These are phyloP conservation scores for Globisporangium radiosum DNA, from an alignment of 352 stramenopile species.

Conservation along the genomic window DNA sequence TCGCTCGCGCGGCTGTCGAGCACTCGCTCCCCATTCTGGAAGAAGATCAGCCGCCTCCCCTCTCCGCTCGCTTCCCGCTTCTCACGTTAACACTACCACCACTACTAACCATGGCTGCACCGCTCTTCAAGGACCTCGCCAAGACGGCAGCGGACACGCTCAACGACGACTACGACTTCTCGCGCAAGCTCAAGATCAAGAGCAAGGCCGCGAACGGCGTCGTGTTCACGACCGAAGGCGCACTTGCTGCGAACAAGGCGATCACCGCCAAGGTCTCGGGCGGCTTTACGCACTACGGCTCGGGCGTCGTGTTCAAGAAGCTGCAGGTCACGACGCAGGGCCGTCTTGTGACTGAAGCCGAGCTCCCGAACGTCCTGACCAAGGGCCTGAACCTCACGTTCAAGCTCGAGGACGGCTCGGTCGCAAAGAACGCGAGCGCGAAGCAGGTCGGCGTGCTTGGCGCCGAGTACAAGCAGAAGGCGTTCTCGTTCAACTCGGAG, in stretches of 20 bases:
- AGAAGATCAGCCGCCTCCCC: neutral
- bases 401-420: conserved; percentile 79
- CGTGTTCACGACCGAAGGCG: conserved; percentile 81
- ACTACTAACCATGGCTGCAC: conserved; percentile 36
- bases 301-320: conserved; percentile 79
- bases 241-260: conserved; percentile 67
- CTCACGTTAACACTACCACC: neutral
- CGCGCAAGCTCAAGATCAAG: conserved; percentile 89
- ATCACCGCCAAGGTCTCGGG: conserved; percentile 80
- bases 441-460: conserved; percentile 74
- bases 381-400: conserved; percentile 74
- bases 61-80: no score
- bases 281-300: conserved; percentile 56
- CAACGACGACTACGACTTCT: conserved; percentile 87
- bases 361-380: conserved; percentile 74
- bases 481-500: conserved; percentile 51
- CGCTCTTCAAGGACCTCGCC: conserved; percentile 83
- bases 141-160: conserved; percentile 84
- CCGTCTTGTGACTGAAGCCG: conserved; percentile 65
- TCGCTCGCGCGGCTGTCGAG: no score
- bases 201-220: conserved; percentile 83
- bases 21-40: neutral
- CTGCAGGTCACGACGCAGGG: conserved; percentile 82
- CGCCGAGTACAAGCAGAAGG: conserved; percentile 64
- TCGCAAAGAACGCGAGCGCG: conserved; percentile 69